These are phyloP conservation scores for Huntiella omanensis DNA, from an alignment of 2,329 filamentous ascomycete genomes.

Conservation along the genomic window DNA sequence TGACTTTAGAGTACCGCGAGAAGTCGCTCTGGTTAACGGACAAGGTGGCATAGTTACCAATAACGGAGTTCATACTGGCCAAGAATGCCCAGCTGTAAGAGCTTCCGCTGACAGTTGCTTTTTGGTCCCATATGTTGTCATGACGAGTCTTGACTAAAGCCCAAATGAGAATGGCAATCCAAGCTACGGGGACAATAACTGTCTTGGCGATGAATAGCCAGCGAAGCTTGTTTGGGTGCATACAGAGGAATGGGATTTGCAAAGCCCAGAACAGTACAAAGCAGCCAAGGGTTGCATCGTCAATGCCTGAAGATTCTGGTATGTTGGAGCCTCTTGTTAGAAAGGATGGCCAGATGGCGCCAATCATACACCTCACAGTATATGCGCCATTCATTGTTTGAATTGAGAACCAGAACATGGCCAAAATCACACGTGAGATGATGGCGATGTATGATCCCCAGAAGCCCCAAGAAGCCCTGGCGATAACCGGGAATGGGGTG, in stretches of 20 bases:
- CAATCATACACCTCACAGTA: conserved; percentile 14
- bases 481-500: conserved; percentile 22
- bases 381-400: conserved; percentile 18
- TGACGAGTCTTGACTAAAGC: conserved; percentile 13
- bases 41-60: conserved; percentile 29
- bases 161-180: conserved; percentile 21
- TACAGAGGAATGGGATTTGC: conserved; percentile 25
- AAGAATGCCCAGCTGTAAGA: conserved; percentile 25
- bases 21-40: conserved; percentile 31
- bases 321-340: conserved; percentile 21
- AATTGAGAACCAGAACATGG: conserved; percentile 19
- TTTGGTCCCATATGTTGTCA: conserved; percentile 13
- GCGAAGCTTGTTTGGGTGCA: conserved; percentile 24
- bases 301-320: conserved; percentile 17
- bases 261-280: conserved; percentile 29
- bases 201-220: conserved; percentile 24
- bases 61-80: conserved; percentile 26
- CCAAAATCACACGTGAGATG: conserved; percentile 18
- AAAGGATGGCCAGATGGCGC: conserved; percentile 25
- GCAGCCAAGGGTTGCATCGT: conserved; percentile 22
- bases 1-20: conserved; percentile 14
- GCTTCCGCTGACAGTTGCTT: conserved; percentile 19
- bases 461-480: conserved; percentile 22
- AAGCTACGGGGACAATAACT: conserved; percentile 13
- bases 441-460: conserved; percentile 25